These are phyloP conservation scores for Boletus insuetus DNA, from an alignment of 768 basidiomycete species.

Conservation along the genomic window DNA sequence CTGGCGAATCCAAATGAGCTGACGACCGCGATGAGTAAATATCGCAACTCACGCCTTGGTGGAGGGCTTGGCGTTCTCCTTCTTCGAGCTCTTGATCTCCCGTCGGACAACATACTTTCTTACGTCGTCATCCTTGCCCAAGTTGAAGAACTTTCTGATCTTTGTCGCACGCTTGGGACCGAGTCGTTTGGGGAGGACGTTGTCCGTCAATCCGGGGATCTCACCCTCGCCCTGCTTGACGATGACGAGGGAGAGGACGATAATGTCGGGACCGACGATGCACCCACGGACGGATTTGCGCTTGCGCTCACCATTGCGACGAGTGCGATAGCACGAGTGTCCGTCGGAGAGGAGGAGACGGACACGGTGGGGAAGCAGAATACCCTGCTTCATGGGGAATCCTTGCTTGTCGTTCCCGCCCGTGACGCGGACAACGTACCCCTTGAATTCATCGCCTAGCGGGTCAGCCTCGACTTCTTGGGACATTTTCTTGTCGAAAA, in stretches of 20 bases:
- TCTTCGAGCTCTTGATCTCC: constrained; percentile 88
- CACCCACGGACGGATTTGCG: constrained; percentile 99
- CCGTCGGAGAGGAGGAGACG: constrained; percentile 91
- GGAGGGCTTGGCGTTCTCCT: constrained; percentile 87
- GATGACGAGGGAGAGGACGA: constrained; percentile 89
- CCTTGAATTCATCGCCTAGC: constrained; percentile 94
- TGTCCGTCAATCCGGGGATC: constrained; percentile 89
- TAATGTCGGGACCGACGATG: constrained; percentile 96
- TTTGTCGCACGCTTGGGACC: constrained; percentile 98
- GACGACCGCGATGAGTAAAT: not conserved
- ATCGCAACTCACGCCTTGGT: constrained; percentile 82
- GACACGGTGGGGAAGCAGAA: constrained; percentile 92
- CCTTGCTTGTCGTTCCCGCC: constrained; percentile 99
- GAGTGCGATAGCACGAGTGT: constrained; percentile 95
- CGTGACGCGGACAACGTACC: constrained; percentile 94
- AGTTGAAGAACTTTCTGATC: constrained; percentile 97
- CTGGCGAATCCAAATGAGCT: constrained; percentile 36
- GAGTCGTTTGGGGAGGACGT: constrained; percentile 88
- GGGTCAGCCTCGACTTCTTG: constrained; percentile 92
- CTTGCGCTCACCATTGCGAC: constrained; percentile 93
- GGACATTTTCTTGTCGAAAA: constrained; percentile 96
- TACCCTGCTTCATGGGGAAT: constrained; percentile 99
- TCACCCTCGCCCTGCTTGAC: constrained; percentile 95
- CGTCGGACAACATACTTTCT: constrained; percentile 94
- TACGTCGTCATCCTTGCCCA: constrained; percentile 97